Conservation (phyloP, 352 stramenopile species). For the Globisporangium okanoganense region DNA sequence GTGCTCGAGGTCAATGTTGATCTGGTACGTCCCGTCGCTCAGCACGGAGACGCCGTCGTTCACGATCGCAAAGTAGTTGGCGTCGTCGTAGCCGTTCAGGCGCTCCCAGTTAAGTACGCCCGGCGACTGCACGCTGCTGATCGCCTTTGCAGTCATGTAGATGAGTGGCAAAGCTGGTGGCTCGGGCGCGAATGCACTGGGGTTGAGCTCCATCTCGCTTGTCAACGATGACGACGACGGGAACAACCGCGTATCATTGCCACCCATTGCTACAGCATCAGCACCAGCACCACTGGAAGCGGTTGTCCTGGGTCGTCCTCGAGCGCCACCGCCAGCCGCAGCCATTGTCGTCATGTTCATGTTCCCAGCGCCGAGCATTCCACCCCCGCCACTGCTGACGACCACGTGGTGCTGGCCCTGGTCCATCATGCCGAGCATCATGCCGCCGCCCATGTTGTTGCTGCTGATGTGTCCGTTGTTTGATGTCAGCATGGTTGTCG, state of each 20-base stretch:
- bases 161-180: constrained; percentile 20
- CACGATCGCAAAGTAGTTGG: constrained; percentile 23
- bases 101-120: constrained; percentile 29
- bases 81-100: constrained; percentile 19
- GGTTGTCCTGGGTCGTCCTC: background rate
- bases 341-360: background rate
- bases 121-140: constrained; percentile 11
- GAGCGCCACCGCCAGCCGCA: background rate
- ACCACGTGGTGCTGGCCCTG: background rate
- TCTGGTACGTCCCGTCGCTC: constrained; percentile 19
- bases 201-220: background rate
- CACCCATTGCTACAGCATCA: background rate
- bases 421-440: constrained; percentile 5
- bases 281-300: background rate
- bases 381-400: background rate
- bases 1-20: constrained; percentile 36
- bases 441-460: background rate
- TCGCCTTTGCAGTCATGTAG: constrained; percentile 21
- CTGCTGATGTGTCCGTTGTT: background rate
- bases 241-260: background rate
- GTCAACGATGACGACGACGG: background rate
- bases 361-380: background rate
- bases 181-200: background rate
- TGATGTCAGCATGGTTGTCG: background rate
- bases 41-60: constrained; percentile 26